Evolutionary conservation across 352 stramenopile genomes (phyloP), one percentile per base, ranked within the genome.

Genomic region (Globisporangium ultimum): DNA sequence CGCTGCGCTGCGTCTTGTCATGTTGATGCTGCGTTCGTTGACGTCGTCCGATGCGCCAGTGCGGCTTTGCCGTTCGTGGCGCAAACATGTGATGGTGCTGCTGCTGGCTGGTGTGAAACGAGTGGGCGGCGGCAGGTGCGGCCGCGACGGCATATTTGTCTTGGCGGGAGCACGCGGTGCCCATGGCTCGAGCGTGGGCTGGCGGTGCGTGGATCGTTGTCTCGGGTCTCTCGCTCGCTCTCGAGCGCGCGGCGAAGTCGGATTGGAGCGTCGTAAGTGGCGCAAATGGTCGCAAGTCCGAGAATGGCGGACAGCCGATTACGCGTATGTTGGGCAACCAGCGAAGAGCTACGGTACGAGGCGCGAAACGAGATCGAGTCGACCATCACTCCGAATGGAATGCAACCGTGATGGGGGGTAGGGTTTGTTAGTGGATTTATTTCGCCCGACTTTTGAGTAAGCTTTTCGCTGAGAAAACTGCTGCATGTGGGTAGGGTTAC

Each of bases 131-230:
- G 9, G 51, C 3, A 22, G 53, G 45, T 48, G 48, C 54, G 18
- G 53, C 45, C 18, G 58, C 42, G 34, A 60, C 45, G 20, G 59
- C 58, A 47, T 55, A 48, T 48, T 59, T 68, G 51, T 75, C 55
- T 24, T 77, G 60, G n/a, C 63, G 71, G 21, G 74, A 80, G 67
- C 69, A 77, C 22, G 64, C 60, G 28, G 58, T 70, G 46, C 74
- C 73, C 73, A 83, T 83, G 42, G 47, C 63, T 53, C 41, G 66
- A 2, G 28, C 28, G 22, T 22, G 46, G 13, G 45, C n/a, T 12
- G 52, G 10, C 34, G 49, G 10, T 10, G 38, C 14, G 38, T 43
- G 38, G 38, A 43, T 46, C 7, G 17, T 47, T 3, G 32, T 34
- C 34, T 28, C 21, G 48, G 12, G 40, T 45, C 40, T 2, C 3